These are phyloP conservation scores for Graphiopsis chlorocephala DNA, from an alignment of 2,329 filamentous ascomycete genomes.

Conservation along the genomic window DNA sequence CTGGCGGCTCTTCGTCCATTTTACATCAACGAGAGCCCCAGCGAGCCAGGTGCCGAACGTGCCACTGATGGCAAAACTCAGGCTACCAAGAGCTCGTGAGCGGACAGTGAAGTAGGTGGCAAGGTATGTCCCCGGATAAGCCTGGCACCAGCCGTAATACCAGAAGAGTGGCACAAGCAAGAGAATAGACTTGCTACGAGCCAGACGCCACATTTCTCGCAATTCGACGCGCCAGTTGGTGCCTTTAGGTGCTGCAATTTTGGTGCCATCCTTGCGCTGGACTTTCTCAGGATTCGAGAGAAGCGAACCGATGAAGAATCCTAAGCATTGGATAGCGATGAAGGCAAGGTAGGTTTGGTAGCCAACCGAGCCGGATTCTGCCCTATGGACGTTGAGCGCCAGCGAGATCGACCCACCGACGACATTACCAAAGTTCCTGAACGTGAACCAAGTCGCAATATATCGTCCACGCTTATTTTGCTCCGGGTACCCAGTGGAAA, in stretches of 20 bases:
- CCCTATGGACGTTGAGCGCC: slow-evolving; percentile 38
- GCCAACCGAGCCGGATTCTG: slow-evolving; percentile 27
- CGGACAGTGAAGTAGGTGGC: slow-evolving; percentile 47
- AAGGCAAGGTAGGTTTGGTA: slow-evolving; percentile 41
- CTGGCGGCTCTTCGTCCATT: slow-evolving; percentile 8
- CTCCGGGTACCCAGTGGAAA: slow-evolving; percentile 50
- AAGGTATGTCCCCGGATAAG: slow-evolving; percentile 37
- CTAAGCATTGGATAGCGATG: slow-evolving; percentile 38
- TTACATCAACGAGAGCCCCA: slow-evolving; percentile 20
- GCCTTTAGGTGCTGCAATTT: slow-evolving; percentile 36
- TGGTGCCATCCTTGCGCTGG: slow-evolving; percentile 39
- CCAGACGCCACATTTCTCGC: slow-evolving; percentile 36
- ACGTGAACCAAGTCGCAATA: slow-evolving; percentile 37
- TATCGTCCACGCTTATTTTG: slow-evolving; percentile 52
- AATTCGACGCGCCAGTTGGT: slow-evolving; percentile 39
- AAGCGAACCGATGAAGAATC: slow-evolving; percentile 39
- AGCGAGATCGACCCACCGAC: slow-evolving; percentile 43
- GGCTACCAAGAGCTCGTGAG: slow-evolving; percentile 42
- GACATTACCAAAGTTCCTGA: slow-evolving; percentile 47
- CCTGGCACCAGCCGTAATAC: slow-evolving; percentile 44
- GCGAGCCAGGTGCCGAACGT: slow-evolving; percentile 25
- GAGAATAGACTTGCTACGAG: slow-evolving; percentile 34
- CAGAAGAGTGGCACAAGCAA: slow-evolving; percentile 44
- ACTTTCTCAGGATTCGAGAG: slow-evolving; percentile 42
- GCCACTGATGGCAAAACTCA: slow-evolving; percentile 43